Evolutionary conservation across 805 yeast genomes (phyloP).

Genomic region (Candida odintsovae): DNA sequence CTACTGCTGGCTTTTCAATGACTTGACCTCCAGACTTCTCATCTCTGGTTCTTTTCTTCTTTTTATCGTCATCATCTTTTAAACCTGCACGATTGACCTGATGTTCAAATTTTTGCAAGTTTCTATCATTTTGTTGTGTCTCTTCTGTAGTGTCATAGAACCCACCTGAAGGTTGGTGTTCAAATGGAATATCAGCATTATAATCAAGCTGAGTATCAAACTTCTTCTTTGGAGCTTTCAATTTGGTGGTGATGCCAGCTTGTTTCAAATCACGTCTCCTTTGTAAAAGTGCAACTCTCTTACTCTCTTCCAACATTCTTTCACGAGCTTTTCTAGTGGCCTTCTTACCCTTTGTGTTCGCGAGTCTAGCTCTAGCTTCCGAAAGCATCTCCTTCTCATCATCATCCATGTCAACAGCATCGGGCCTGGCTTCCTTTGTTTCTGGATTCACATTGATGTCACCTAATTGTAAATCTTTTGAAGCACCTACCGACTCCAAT

Average conservation of each 20-base stretch:
- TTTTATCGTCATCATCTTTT: slow-evolving; percentile 29
- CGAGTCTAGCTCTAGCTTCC: slow-evolving; percentile 90
- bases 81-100: slow-evolving; percentile 41
- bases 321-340: slow-evolving; percentile 89
- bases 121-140: slow-evolving; percentile 31
- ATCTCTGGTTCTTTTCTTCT: slow-evolving; percentile 22
- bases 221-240: slow-evolving; percentile 47
- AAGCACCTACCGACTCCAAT: slow-evolving; percentile 30
- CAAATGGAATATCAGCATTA: slow-evolving; percentile 78
- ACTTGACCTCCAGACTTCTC: slow-evolving; percentile 19
- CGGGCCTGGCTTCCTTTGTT: slow-evolving; percentile 75
- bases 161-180: slow-evolving; percentile 63
- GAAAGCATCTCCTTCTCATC: slow-evolving; percentile 88
- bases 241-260: slow-evolving; percentile 57
- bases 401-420: slow-evolving; percentile 72
- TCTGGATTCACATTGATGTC: slow-evolving; percentile 71
- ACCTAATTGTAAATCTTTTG: slow-evolving; percentile 35
- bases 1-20: slow-evolving; percentile 13
- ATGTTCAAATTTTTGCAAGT: slow-evolving; percentile 36
- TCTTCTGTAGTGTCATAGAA: slow-evolving; percentile 67
- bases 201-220: slow-evolving; percentile 67
- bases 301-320: slow-evolving; percentile 71
- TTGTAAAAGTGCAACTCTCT: slow-evolving; percentile 68
- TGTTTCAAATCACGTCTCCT: slow-evolving; percentile 76
- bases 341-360: slow-evolving; percentile 91